Base-by-base conservation (phyloP, 108 stramenopile genomes). In the Poteriospumella lacustris region DNA sequence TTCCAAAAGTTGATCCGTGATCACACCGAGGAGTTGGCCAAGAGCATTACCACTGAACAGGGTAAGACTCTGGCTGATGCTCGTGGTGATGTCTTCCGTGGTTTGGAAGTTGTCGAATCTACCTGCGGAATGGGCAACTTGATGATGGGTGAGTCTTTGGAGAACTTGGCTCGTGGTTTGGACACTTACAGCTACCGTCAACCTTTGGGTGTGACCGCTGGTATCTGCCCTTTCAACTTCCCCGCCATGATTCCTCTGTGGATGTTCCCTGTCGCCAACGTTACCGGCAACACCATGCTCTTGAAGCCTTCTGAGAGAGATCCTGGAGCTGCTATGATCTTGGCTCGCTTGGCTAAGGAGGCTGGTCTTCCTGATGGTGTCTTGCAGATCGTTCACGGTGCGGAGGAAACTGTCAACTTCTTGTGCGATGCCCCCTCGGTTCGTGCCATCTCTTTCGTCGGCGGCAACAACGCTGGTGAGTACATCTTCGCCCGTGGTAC, bases 181-280 rank as follows among this genome's bases (percentile, higher is more conserved):
- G 95, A 96, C 83, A 90, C 88, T 29, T 82, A 93, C 72, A 88
- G 86, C 5, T 94, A 92, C 78, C 90, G 94, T 43, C 88, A 92
- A 81, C 94, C 96, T 5, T 70, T 97, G 44, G 96, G 96, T 36
- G 95, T 97, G 1, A 88, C 87, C 75, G 94, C 95, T 29, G 94
- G 95, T 42, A 91, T 92, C 75, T 19, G 15, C 24, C 97, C 97
- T 12, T 95, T 96, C 81, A 97, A 97, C 86, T 85, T 85, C 73
- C 84, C 84, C 26, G 92, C 92, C 47, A 95, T 97, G 95, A 92
- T 95, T 43, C 92, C 94, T 0, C 81, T 92, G 24, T 96, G 95
- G 97, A 96, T 93, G 89, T 89, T 94, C 33, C 96, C 98, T 26
- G 93, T 96, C 75, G 94, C 95, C 24, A 73, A 96, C 42, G 91